Conservation (phyloP, 2,329 filamentous ascomycete species). For the Fusarium graminum region DNA sequence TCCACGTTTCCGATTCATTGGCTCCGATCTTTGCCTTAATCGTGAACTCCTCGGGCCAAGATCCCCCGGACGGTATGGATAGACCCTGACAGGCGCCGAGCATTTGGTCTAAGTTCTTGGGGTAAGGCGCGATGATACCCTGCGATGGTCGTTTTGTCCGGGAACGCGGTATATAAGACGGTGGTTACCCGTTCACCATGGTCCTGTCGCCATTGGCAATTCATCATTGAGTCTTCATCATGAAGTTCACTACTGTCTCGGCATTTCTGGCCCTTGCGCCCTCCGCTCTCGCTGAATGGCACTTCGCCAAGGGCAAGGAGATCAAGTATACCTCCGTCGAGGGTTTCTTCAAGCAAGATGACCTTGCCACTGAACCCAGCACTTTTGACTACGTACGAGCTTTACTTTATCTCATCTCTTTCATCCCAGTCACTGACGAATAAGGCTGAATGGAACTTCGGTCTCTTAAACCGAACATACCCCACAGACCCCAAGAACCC, state of each 20-base stretch:
- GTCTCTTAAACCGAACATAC: slow-evolving; percentile 73
- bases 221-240: slow-evolving; percentile 29
- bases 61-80: slow-evolving; percentile 23
- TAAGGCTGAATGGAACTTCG: slow-evolving; percentile 72
- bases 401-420: slow-evolving; percentile 14
- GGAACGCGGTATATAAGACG: slow-evolving; percentile 29
- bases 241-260: slow-evolving; percentile 53
- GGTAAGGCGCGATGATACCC: slow-evolving; percentile 31
- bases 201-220: not conserved
- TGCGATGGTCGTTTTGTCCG: not conserved
- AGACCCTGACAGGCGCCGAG: not conserved
- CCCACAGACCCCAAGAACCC: slow-evolving; percentile 62
- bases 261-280: slow-evolving; percentile 50
- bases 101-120: slow-evolving; percentile 8
- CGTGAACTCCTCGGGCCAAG: slow-evolving; percentile 29
- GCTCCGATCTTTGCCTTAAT: slow-evolving; percentile 37
- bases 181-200: not conserved
- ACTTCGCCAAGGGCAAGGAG: slow-evolving; percentile 54
- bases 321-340: slow-evolving; percentile 71
- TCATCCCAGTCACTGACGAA: not conserved
- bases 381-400: slow-evolving; percentile 73
- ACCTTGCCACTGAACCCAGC: slow-evolving; percentile 65
- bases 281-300: slow-evolving; percentile 50
- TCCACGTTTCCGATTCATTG: slow-evolving; percentile 52
- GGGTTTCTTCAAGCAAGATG: slow-evolving; percentile 75